These are phyloP conservation scores for Dactylellina parvicollis DNA, from an alignment of 2,329 filamentous ascomycete genomes.

Conservation along the genomic window DNA sequence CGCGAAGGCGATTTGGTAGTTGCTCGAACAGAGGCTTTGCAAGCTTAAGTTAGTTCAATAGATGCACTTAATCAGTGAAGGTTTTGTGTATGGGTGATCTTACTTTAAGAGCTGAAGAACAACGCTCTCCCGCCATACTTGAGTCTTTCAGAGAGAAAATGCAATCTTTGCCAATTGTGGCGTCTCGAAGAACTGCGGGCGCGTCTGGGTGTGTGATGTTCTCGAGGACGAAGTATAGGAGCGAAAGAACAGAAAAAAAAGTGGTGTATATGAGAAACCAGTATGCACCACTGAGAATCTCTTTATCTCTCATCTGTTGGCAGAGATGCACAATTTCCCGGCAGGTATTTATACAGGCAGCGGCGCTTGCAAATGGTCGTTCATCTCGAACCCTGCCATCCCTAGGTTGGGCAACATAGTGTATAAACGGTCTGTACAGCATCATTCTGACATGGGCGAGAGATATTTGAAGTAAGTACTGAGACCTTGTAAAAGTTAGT, in stretches of 20 bases:
- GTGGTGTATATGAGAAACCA: slow-evolving; percentile 89
- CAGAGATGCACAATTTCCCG: slow-evolving; percentile 82
- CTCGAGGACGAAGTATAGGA: slow-evolving; percentile 82
- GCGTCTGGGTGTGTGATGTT: slow-evolving; percentile 79
- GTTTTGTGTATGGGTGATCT: background rate
- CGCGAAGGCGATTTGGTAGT: slow-evolving; percentile 76
- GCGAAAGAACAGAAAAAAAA: slow-evolving; percentile 80
- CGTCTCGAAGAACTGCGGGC: slow-evolving; percentile 84
- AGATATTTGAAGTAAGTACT: slow-evolving; percentile 79
- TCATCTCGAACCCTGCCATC: slow-evolving; percentile 69
- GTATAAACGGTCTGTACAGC: slow-evolving; percentile 82
- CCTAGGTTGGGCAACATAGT: slow-evolving; percentile 76
- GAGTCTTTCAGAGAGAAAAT: slow-evolving; percentile 80
- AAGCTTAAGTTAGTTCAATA: slow-evolving; percentile 23
- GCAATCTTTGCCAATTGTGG: slow-evolving; percentile 82
- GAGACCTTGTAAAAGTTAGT: slow-evolving; percentile 63
- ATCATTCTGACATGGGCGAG: slow-evolving; percentile 86
- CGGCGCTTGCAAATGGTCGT: slow-evolving; percentile 77
- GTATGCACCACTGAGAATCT: slow-evolving; percentile 80
- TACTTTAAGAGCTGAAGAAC: slow-evolving; percentile 80
- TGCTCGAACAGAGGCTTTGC: slow-evolving; percentile 81
- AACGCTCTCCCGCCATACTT: slow-evolving; percentile 88
- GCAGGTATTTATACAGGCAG: slow-evolving; percentile 70
- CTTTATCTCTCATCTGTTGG: slow-evolving; percentile 77
- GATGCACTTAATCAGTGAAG: background rate